Percentiles rank a stretch among this genome's conserved stretches.
Evolutionary conservation across 2,329 filamentous ascomycete species (phyloP).

Genomic region (Penicillium olsonii): DNA sequence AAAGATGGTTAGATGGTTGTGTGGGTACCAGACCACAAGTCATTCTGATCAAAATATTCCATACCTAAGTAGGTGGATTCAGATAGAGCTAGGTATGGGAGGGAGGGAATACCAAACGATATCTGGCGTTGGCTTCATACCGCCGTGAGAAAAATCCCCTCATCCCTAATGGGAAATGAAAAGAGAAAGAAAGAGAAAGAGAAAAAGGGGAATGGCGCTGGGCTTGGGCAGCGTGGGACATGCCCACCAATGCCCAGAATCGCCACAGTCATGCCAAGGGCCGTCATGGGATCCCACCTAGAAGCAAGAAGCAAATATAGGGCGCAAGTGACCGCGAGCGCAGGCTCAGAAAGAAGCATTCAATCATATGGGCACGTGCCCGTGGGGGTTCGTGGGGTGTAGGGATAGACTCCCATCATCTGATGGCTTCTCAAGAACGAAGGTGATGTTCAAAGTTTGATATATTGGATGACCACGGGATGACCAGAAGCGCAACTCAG

Average conservation of each 20-base stretch:
- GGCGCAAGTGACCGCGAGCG: neutral
- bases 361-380: constrained; percentile 2
- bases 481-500: constrained; percentile 38
- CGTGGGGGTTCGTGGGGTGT: constrained; percentile 5
- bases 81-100: neutral
- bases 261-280: constrained; percentile 2
- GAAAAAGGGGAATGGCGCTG: neutral
- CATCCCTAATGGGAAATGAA: neutral
- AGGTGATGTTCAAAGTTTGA: neutral
- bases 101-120: neutral
- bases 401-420: neutral
- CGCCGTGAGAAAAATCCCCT: neutral
- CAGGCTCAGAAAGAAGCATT: neutral
- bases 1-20: neutral
- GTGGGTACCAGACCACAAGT: no score
- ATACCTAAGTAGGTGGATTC: no score
- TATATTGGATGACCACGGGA: neutral
- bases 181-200: neutral
- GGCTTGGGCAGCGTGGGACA: neutral
- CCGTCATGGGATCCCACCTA: constrained; percentile 4
- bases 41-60: no score
- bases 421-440: neutral
- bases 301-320: constrained; percentile 1
- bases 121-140: neutral
- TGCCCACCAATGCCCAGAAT: neutral